Evolutionary conservation across 1,139 yeast species (phyloP).

Genomic region (Nakaseomyces bracarensis): DNA sequence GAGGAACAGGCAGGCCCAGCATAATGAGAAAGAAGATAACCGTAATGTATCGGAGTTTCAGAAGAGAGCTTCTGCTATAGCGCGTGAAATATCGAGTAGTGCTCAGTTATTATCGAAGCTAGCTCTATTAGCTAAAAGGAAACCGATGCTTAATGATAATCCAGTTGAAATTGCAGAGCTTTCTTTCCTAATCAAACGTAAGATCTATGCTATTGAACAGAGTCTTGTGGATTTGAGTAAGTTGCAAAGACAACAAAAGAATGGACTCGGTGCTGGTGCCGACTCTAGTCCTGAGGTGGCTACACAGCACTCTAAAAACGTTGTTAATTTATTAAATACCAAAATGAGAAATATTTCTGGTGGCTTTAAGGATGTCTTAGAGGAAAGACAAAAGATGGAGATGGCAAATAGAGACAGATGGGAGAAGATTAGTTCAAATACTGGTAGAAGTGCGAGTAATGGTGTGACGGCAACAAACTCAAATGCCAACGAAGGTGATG

Average conservation of each 20-base stretch:
- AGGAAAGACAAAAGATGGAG: conserved; percentile 78
- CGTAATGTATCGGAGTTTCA: conserved; percentile 50
- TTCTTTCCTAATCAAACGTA: conserved; percentile 88
- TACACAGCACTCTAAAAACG: conserved; percentile 62
- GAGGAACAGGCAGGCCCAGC: conserved; percentile 14
- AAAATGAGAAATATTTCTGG: conserved; percentile 89
- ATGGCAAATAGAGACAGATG: conserved; percentile 73
- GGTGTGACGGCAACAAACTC: conserved; percentile 8
- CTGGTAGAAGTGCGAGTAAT: conserved; percentile 4
- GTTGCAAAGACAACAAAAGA: conserved; percentile 46
- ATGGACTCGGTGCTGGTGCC: conserved; percentile 40
- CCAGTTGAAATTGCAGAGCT: conserved; percentile 91
- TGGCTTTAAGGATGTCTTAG: conserved; percentile 81
- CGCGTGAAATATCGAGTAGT: conserved; percentile 83
- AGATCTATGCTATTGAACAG: conserved; percentile 78
- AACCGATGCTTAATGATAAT: conserved; percentile 89
- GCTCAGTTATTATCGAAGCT: conserved; percentile 74
- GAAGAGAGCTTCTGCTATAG: conserved; percentile 70
- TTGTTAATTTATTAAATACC: conserved; percentile 75
- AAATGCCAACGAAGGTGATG: conserved; percentile 3
- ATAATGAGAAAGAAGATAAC: conserved; percentile 1
- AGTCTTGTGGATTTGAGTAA: conserved; percentile 40
- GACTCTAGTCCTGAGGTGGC: conserved; percentile 29
- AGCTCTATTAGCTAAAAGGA: conserved; percentile 77
- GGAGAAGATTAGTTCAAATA: conserved; percentile 54